Evolutionary conservation across 768 basidiomycete genomes (phyloP).

Genomic region (Symmetrospora coprosmae): DNA sequence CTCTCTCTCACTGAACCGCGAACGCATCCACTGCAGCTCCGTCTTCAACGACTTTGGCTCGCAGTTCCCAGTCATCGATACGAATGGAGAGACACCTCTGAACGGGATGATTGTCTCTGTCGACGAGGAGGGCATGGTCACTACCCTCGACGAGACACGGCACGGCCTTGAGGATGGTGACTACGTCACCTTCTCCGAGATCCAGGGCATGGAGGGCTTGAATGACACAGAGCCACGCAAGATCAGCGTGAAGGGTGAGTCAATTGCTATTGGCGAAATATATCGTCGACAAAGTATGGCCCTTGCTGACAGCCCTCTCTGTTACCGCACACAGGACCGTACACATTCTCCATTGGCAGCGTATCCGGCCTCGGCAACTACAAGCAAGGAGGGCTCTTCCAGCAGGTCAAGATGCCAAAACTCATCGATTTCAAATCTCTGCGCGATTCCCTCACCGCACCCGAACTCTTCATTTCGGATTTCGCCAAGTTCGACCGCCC

Average conservation of each 20-base stretch:
- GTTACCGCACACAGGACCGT: conserved; percentile 47
- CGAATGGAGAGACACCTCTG: conserved; percentile 91
- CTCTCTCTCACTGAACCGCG: too few relatives aligned
- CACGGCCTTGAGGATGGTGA: conserved; percentile 99
- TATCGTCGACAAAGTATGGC: too few relatives aligned
- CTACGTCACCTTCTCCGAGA: conserved; percentile 88
- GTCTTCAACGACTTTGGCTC: conserved; percentile 93
- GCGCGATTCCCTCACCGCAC: conserved; percentile 60
- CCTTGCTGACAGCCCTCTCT: not conserved
- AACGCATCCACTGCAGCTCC: conserved; percentile 54
- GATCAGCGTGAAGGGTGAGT: conserved; percentile 62
- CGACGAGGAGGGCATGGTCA: conserved; percentile 71
- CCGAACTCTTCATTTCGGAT: conserved; percentile 86
- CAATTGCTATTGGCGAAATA: too few relatives aligned
- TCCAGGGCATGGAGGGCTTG: conserved; percentile 83
- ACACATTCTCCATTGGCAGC: conserved; percentile 91
- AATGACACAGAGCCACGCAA: conserved; percentile 86
- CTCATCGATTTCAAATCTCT: conserved; percentile 88
- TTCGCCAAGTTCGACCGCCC: conserved; percentile 96
- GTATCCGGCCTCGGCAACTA: conserved; percentile 65
- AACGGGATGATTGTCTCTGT: conserved; percentile 91
- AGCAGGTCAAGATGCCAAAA: conserved; percentile 98
- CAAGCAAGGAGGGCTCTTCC: conserved; percentile 79
- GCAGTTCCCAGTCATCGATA: conserved; percentile 87
- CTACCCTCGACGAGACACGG: conserved; percentile 88